Conservation (phyloP, 2,329 filamentous ascomycete genomes). For the Aspergillus fischeri region DNA sequence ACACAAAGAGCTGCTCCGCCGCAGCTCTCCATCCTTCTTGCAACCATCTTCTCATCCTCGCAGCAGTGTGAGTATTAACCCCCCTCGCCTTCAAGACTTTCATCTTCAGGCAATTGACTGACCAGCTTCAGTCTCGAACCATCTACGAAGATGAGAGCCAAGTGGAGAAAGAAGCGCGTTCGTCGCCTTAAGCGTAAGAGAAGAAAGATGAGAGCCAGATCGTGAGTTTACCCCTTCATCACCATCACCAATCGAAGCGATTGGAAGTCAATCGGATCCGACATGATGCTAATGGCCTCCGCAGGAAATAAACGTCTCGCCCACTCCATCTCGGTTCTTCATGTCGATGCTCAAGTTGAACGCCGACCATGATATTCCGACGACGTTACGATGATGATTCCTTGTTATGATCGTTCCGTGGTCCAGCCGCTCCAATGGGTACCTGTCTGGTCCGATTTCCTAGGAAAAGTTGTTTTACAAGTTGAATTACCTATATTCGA, state of each 20-base stretch:
- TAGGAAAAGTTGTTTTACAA: not conserved
- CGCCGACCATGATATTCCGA: slow-evolving; percentile 35
- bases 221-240: slow-evolving; percentile 58
- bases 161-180: slow-evolving; percentile 99
- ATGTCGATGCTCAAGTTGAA: slow-evolving; percentile 35
- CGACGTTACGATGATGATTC: slow-evolving; percentile 31
- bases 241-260: not conserved
- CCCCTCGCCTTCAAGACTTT: slow-evolving; percentile 1
- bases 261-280: not conserved
- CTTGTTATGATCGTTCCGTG: slow-evolving; percentile 27
- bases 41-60: slow-evolving; percentile 44
- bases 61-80: slow-evolving; percentile 38
- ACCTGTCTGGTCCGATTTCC: slow-evolving; percentile 18
- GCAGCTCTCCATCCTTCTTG: slow-evolving; percentile 33
- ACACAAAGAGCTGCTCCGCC: slow-evolving; percentile 37
- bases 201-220: slow-evolving; percentile 98
- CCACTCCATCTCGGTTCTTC: slow-evolving; percentile 51
- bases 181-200: slow-evolving; percentile 99
- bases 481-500: slow-evolving; percentile 7
- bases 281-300: slow-evolving; percentile 29
- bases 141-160: slow-evolving; percentile 71
- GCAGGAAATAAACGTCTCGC: slow-evolving; percentile 66
- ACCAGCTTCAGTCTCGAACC: slow-evolving; percentile 25
- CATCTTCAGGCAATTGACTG: slow-evolving; percentile 13
- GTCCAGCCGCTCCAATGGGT: slow-evolving; percentile 20